Evolutionary conservation across 2,329 filamentous ascomycete species (phyloP).

Genomic region (Cadophora luteo-olivacea): DNA sequence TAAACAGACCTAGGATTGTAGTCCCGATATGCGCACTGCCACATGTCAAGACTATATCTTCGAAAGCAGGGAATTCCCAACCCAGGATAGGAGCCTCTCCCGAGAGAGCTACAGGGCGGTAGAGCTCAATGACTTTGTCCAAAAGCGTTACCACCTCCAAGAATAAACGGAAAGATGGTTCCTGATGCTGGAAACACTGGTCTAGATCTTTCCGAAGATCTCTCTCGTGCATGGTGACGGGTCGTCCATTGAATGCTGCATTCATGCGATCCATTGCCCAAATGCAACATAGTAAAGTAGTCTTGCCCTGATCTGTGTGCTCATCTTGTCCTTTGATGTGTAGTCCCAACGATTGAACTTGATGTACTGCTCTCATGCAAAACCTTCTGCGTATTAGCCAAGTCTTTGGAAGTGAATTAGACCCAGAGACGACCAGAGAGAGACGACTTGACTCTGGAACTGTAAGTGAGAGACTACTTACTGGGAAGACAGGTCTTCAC

Average conservation of each 20-base stretch:
- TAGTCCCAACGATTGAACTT: conserved; percentile 62
- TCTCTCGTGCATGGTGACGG: conserved; percentile 64
- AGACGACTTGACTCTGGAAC: not conserved
- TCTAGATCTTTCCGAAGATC: conserved; percentile 63
- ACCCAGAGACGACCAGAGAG: not conserved
- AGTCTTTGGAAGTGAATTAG: not conserved
- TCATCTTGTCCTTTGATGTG: conserved; percentile 53
- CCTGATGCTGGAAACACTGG: conserved; percentile 56
- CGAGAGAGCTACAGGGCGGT: conserved; percentile 55
- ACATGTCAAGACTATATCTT: conserved; percentile 40
- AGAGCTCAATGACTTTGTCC: conserved; percentile 65
- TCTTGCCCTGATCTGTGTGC: conserved; percentile 47
- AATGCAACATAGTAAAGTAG: conserved; percentile 59
- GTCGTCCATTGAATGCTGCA: conserved; percentile 64
- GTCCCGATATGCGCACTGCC: conserved; percentile 32
- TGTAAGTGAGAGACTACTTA: not conserved
- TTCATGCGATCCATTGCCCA: conserved; percentile 68
- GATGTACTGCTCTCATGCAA: conserved; percentile 60
- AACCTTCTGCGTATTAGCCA: conserved; percentile 41
- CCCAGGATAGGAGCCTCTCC: conserved; percentile 39
- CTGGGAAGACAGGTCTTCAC: conserved; percentile 61
- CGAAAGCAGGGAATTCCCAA: conserved; percentile 41
- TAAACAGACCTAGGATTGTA: conserved; percentile 29
- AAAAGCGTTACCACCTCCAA: conserved; percentile 61
- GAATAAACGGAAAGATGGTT: conserved; percentile 63